Conservation (phyloP, 73 alveolate genomes). For the Paraurostyla sp. region DNA sequence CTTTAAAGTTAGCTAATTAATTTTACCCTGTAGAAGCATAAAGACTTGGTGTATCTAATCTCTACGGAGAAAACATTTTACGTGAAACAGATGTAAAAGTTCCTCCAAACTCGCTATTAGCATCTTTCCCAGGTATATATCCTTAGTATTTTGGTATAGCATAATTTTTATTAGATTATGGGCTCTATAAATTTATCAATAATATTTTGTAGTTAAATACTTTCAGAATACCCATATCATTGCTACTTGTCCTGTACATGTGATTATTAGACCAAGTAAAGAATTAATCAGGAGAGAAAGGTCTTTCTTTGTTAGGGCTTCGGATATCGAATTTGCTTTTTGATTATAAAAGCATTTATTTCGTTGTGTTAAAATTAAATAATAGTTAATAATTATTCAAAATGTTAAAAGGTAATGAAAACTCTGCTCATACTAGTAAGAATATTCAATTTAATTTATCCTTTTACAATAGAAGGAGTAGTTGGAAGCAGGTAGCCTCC, state of each 20-base stretch:
- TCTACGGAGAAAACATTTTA: background rate
- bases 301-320: background rate
- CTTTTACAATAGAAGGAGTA: background rate
- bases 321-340: background rate
- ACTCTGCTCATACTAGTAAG: slow-evolving; percentile 21
- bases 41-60: background rate
- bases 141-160: slow-evolving; percentile 1
- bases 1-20: no score
- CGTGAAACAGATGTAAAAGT: background rate
- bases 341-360: background rate
- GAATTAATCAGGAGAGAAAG: slow-evolving; percentile 4
- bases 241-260: background rate
- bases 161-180: background rate
- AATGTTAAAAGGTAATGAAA: slow-evolving; percentile 35
- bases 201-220: background rate
- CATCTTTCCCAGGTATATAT: slow-evolving; percentile 4
- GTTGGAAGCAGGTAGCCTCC: slow-evolving; percentile 16
- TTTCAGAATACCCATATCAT: background rate
- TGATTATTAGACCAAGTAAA: background rate
- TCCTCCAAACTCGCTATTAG: background rate
- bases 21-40: slow-evolving; percentile 14
- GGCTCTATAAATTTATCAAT: background rate
- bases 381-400: slow-evolving; percentile 11
- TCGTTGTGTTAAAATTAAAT: background rate
- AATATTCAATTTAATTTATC: background rate